These are phyloP conservation scores for Olyra latifolia DNA, from an alignment of 176 grass and related monocot genomes.

Conservation along the genomic window DNA sequence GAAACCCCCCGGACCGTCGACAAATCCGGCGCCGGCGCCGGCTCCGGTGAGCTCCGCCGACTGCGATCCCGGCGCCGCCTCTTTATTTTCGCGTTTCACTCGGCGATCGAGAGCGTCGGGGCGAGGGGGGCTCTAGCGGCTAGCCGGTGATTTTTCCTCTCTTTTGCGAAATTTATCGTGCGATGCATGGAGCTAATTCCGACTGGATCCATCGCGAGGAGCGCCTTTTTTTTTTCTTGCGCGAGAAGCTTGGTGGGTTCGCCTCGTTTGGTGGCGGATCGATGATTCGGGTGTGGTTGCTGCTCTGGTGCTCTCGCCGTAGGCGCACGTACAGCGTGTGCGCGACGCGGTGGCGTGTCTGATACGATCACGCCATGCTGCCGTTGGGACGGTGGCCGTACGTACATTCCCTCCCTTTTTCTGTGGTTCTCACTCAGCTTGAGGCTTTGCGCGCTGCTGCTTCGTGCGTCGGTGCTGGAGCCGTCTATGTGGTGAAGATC, in stretches of 20 bases:
- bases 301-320: background rate
- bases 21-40: background rate
- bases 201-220: background rate
- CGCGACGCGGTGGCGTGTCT: background rate
- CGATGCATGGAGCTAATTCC: background rate
- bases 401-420: background rate
- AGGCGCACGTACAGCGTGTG: background rate
- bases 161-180: background rate
- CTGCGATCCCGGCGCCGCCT: background rate
- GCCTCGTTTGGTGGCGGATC: background rate
- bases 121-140: background rate
- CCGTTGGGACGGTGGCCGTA: background rate
- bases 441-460: background rate
- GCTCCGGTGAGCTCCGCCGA: conserved; percentile 19
- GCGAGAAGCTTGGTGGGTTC: background rate
- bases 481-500: background rate
- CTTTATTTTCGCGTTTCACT: background rate
- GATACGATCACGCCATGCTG: conserved; percentile 1
- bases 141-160: background rate
- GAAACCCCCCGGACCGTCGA: background rate
- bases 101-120: background rate
- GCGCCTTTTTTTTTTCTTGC: background rate
- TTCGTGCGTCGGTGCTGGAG: background rate
- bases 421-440: background rate
- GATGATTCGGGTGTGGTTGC: conserved; percentile 21